These are phyloP conservation scores for Fusarium sp. DNA, from an alignment of 2,329 filamentous ascomycete genomes.

Conservation along the genomic window DNA sequence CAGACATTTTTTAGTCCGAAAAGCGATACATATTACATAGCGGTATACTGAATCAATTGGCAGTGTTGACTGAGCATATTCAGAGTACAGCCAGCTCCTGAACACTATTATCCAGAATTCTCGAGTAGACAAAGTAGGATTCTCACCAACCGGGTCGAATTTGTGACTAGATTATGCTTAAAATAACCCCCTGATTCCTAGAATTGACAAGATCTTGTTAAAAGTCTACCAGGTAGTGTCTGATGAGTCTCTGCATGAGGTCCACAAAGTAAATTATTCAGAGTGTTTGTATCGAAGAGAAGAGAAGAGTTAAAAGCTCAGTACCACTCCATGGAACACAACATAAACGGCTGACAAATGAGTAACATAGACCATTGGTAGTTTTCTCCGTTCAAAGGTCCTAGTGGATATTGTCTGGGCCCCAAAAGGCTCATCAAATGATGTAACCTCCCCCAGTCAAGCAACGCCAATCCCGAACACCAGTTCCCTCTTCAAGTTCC, in stretches of 20 bases:
- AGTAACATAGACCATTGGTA: neutral
- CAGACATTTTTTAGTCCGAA: neutral
- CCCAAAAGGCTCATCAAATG: slow-evolving; percentile 37
- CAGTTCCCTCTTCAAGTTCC: slow-evolving; percentile 87
- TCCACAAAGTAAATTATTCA: neutral
- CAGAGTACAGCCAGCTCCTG: neutral
- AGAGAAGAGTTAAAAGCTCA: neutral
- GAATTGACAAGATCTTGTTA: neutral
- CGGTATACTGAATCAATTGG: neutral
- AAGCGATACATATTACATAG: neutral
- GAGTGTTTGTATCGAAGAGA: slow-evolving; percentile 9
- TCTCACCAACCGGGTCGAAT: neutral
- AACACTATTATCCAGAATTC: neutral
- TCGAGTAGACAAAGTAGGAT: neutral
- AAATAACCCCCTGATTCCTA: neutral
- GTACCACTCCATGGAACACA: neutral
- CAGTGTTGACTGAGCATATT: neutral
- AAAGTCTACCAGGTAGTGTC: neutral
- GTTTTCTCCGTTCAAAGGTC: slow-evolving; percentile 7
- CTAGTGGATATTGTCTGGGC: neutral
- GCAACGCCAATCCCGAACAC: slow-evolving; percentile 81
- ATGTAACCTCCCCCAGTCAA: slow-evolving; percentile 75
- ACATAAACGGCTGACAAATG: neutral
- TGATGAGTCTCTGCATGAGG: neutral
- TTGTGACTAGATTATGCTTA: neutral